phyloP scores from a whole-genome alignment of 2,329 filamentous ascomycete species.

The Onygenales sp. region DNA sequence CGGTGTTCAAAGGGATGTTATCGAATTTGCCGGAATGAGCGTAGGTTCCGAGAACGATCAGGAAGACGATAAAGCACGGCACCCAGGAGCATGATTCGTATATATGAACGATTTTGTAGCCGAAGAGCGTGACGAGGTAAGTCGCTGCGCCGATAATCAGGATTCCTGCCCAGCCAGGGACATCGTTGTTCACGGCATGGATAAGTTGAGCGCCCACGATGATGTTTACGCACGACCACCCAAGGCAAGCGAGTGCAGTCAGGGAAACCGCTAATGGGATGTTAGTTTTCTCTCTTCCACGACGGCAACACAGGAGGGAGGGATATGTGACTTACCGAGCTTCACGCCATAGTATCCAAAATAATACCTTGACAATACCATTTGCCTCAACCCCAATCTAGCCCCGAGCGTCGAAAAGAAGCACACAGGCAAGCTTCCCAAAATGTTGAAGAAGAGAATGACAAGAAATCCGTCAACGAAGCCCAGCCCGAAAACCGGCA shows the following conservation, averaged over 20 bases:
- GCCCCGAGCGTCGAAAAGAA: conserved; percentile 73
- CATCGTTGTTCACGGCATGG: conserved; percentile 55
- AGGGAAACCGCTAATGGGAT: conserved; percentile 41
- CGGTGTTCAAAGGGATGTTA: conserved; percentile 51
- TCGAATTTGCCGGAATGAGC: conserved; percentile 57
- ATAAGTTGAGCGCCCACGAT: conserved; percentile 74
- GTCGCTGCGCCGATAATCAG: conserved; percentile 62
- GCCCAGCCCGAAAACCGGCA: conserved; percentile 1
- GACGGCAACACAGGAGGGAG: neutral
- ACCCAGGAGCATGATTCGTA: conserved; percentile 72
- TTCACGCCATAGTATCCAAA: conserved; percentile 64
- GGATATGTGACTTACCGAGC: conserved; percentile 42
- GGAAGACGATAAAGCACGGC: conserved; percentile 61
- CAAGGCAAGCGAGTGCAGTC: conserved; percentile 62
- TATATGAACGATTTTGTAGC: conserved; percentile 64
- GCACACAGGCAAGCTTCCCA: conserved; percentile 1
- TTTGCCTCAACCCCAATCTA: conserved; percentile 64
- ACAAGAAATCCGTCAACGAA: conserved; percentile 4
- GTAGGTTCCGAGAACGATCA: conserved; percentile 61
- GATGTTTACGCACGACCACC: conserved; percentile 68
- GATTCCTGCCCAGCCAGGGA: conserved; percentile 63
- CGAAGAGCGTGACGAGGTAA: conserved; percentile 61
- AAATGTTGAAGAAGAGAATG: conserved; percentile 3
- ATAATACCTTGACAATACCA: conserved; percentile 48
- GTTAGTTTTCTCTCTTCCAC: neutral